These are phyloP conservation scores for Trametes coccinea DNA, from an alignment of 768 basidiomycete species.

Conservation along the genomic window DNA sequence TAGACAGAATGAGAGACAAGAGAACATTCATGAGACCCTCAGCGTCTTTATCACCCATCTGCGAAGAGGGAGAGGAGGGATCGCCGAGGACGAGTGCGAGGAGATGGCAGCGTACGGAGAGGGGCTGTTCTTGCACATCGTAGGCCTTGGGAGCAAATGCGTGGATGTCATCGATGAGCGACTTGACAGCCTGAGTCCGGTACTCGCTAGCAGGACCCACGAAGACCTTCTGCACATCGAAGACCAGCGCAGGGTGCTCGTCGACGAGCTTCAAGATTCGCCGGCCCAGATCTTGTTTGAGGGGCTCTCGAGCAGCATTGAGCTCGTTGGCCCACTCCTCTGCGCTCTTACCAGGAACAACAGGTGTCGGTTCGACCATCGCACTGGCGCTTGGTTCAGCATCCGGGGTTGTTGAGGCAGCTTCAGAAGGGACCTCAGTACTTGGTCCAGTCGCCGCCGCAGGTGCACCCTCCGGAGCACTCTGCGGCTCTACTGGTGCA, in stretches of 20 bases:
- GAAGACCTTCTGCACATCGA: slow-evolving; percentile 85
- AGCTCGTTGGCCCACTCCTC: slow-evolving; percentile 70
- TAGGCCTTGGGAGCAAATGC: slow-evolving; percentile 63
- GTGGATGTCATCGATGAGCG: slow-evolving; percentile 78
- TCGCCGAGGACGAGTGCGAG: slow-evolving; percentile 84
- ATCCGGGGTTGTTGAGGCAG: background rate
- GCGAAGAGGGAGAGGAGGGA: slow-evolving; percentile 56
- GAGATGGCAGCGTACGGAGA: slow-evolving; percentile 82
- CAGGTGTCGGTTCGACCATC: slow-evolving; percentile 18
- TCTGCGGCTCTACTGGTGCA: no score
- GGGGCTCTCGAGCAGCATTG: slow-evolving; percentile 60
- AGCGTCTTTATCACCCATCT: slow-evolving; percentile 45
- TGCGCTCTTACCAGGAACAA: slow-evolving; percentile 43
- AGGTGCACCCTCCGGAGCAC: no score
- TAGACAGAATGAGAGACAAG: slow-evolving; percentile 64
- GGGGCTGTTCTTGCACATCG: slow-evolving; percentile 70
- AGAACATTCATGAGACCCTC: slow-evolving; percentile 66
- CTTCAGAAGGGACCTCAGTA: background rate
- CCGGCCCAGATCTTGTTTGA: slow-evolving; percentile 63
- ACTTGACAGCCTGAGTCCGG: slow-evolving; percentile 64
- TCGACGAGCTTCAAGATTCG: slow-evolving; percentile 81
- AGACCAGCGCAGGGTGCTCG: slow-evolving; percentile 83
- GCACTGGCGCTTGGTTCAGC: slow-evolving; percentile 12
- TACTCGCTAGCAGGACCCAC: slow-evolving; percentile 59
- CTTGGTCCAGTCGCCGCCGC: no score